A percentile compares a stretch with the other conserved stretches of the same genome.
These are phyloP conservation scores for Cucumis melo DNA, from an alignment of 306 rosid genomes.

Conservation along the genomic window DNA sequence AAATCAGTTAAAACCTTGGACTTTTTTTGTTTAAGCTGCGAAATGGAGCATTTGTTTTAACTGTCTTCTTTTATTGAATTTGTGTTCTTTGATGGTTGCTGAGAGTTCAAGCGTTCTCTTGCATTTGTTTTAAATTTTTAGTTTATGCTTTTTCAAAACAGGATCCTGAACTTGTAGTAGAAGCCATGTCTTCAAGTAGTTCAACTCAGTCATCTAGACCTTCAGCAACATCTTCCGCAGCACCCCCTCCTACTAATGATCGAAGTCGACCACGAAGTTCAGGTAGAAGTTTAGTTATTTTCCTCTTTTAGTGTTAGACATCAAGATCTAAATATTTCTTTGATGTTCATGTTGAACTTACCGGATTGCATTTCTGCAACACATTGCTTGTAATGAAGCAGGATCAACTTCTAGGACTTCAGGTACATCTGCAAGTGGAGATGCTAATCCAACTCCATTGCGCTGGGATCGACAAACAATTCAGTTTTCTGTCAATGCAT, in stretches of 20 bases:
- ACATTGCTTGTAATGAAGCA: slow-evolving; percentile 7
- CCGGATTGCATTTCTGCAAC: neutral
- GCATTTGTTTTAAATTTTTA: neutral
- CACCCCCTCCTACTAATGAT: slow-evolving; percentile 32
- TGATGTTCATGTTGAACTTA: slow-evolving; percentile 4
- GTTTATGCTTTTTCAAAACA: slow-evolving; percentile 6
- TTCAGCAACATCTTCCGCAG: slow-evolving; percentile 13
- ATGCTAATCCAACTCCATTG: slow-evolving; percentile 43
- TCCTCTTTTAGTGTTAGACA: neutral
- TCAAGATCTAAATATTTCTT: neutral
- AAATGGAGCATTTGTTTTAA: neutral
- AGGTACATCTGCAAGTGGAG: slow-evolving; percentile 46
- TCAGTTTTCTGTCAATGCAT: slow-evolving; percentile 85
- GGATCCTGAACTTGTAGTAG: slow-evolving; percentile 84
- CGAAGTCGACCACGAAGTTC: slow-evolving; percentile 41
- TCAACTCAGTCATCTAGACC: slow-evolving; percentile 58
- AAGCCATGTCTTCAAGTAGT: slow-evolving; percentile 44
- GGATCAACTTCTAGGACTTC: slow-evolving; percentile 63
- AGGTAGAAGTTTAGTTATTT: slow-evolving; percentile 14
- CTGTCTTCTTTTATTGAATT: neutral
- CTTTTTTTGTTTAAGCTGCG: neutral
- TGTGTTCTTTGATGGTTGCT: neutral
- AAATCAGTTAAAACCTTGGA: neutral
- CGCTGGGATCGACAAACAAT: slow-evolving; percentile 85
- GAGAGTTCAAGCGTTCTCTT: neutral